Percentiles rank a stretch among this genome's conserved stretches.
Conservation (phyloP, 2,329 filamentous ascomycete species). For the Microascus cirrosus region DNA sequence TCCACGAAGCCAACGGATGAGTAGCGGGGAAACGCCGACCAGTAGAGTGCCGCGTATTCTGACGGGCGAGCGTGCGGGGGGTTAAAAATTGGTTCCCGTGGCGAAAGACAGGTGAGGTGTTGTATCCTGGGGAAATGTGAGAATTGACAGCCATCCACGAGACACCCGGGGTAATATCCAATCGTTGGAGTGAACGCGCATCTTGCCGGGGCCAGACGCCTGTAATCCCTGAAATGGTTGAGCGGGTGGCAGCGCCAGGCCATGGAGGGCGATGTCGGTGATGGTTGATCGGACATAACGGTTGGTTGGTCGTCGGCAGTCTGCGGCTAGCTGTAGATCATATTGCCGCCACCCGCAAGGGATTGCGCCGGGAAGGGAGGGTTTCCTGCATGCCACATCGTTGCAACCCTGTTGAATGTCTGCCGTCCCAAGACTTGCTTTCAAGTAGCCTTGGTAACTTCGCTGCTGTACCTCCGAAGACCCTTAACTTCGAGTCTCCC, state of each 20-base stretch:
- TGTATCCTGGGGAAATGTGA: not conserved
- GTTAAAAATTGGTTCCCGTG: not conserved
- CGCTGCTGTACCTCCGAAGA: not conserved
- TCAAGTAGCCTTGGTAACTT: not conserved
- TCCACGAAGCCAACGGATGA: not conserved
- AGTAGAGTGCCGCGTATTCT: not conserved
- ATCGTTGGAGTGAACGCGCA: not conserved
- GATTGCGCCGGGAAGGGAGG: not conserved
- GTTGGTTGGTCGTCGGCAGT: not conserved
- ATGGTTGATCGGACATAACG: not conserved
- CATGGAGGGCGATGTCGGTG: not conserved
- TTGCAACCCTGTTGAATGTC: not conserved
- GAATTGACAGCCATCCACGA: not conserved
- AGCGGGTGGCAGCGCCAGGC: not conserved
- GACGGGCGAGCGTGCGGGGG: not conserved
- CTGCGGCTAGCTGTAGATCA: not conserved
- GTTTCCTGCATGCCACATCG: not conserved
- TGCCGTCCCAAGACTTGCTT: not conserved
- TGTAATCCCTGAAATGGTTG: not conserved
- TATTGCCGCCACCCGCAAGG: not conserved
- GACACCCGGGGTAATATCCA: not conserved
- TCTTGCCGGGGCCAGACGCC: not conserved
- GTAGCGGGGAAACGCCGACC: not conserved
- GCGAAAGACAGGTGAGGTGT: not conserved
- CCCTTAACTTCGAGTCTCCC: too few species aligned